Evolutionary conservation across 345 rosid species (phyloP).

Genomic region (Rhodamnia rubescens): DNA sequence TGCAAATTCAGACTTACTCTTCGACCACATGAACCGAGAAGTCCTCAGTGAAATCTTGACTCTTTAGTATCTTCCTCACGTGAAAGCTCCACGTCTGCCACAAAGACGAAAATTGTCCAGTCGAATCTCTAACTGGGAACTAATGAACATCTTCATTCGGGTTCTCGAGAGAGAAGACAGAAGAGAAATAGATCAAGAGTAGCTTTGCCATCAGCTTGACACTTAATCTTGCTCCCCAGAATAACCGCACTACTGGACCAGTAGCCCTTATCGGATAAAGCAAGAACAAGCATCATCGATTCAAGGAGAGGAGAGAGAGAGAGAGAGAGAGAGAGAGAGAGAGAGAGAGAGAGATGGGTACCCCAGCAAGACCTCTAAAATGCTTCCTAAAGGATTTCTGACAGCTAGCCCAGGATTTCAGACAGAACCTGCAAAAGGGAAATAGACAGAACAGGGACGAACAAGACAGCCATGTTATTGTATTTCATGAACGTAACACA

Average conservation of each 20-base stretch:
- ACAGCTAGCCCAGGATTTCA: constrained; percentile 1
- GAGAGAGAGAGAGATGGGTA: background rate
- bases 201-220: background rate
- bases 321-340: background rate
- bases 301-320: background rate
- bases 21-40: constrained; percentile 14
- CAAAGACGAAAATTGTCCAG: background rate
- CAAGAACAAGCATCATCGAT: background rate
- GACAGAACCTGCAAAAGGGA: background rate
- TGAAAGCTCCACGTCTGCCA: constrained; percentile 22
- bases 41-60: constrained; percentile 1
- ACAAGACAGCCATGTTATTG: background rate
- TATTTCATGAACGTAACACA: background rate
- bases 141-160: background rate
- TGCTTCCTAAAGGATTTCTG: constrained; percentile 3
- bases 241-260: background rate
- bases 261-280: background rate
- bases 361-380: constrained; percentile 8
- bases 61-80: constrained; percentile 8
- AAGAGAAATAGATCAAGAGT: background rate
- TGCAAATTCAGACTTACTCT: constrained; percentile 4
- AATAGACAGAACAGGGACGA: background rate
- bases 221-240: background rate
- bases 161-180: background rate
- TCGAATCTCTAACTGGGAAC: background rate